Percentiles rank a stretch among this genome's conserved stretches.
These are phyloP conservation scores for Talaromyces rugulosus DNA, from an alignment of 2,329 filamentous ascomycete genomes.

Conservation along the genomic window DNA sequence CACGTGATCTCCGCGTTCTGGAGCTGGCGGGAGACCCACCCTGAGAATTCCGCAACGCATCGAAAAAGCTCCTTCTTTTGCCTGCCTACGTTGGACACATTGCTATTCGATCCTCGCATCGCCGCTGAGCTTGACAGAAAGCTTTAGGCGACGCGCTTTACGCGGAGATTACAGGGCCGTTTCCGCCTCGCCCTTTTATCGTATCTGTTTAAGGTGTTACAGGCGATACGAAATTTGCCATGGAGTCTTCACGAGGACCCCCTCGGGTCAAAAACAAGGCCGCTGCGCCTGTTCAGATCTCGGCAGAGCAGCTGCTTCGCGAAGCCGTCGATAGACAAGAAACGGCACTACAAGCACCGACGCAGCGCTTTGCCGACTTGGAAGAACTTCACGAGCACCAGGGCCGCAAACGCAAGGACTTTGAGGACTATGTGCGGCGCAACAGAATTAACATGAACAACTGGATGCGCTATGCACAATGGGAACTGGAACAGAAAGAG, in stretches of 20 bases:
- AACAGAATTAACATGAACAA: conserved; percentile 97
- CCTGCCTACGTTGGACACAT: not conserved
- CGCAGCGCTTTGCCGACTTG: conserved; percentile 90
- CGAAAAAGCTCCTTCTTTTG: not conserved
- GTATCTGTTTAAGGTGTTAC: not conserved
- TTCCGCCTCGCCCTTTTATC: not conserved
- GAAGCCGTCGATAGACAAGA: conserved; percentile 98
- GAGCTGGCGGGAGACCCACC: not conserved
- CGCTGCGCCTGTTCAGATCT: conserved; percentile 84
- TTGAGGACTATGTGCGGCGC: conserved; percentile 94
- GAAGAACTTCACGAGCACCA: conserved; percentile 98
- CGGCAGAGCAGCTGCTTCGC: conserved; percentile 91
- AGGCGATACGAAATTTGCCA: conserved; percentile 34
- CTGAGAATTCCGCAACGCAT: not conserved
- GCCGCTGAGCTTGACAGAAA: not conserved
- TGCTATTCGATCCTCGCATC: not conserved
- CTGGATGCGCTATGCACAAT: conserved; percentile 96
- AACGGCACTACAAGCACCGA: conserved; percentile 78
- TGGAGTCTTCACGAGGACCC: conserved; percentile 88
- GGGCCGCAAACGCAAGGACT: conserved; percentile 91
- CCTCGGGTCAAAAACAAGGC: conserved; percentile 99
- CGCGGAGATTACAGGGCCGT: not conserved
- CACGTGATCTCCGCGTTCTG: conserved; percentile 7
- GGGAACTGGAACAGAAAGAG: conserved; percentile 98
- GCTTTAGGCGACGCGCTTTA: not conserved